Evolutionary conservation across 148 eudicot genomes (phyloP), one percentile per base, ranked within the genome.

Genomic region (Suaeda aralocaspica): DNA sequence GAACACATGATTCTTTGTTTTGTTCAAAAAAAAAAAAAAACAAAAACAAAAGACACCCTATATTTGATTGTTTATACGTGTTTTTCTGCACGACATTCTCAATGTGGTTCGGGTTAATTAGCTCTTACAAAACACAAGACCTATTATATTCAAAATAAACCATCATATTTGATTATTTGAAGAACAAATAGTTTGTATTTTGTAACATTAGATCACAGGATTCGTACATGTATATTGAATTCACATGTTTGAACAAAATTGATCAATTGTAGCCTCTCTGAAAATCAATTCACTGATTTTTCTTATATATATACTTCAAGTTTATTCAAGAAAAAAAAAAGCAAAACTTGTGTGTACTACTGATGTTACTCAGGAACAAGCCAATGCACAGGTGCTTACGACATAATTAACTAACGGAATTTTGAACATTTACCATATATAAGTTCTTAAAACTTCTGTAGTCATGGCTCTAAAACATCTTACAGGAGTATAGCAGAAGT

Each of bases 1-100:
- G 65, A 31, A 66, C 59, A 72, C 59, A 61, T 59, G 71, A 65
- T 76, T 64, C 59, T 64, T 70, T 77, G 56, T 39, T 59, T 71
- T 34, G 49, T n/a, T n/a, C 33, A 29, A 6, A 62, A 39, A n/a
- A n/a, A n/a, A n/a, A n/a, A n/a, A n/a, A n/a, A n/a, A n/a, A n/a
- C n/a, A n/a, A n/a, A n/a, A n/a, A n/a, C n/a, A n/a, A n/a, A n/a
- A n/a, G n/a, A n/a, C n/a, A n/a, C 36, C 39, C 10, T 18, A 64
- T 22, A 67, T 49, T 74, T 59, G 75, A 44, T 69, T 60, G 33
- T 53, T 29, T 30, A 36, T 42, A 53, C 55, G 70, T 48, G 21
- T 42, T 53, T 49, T 16, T 50, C 7, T 60, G 61, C 52, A 41
- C 53, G 42, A 25, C 67, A 74, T 46, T 58, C 48, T 67, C 29